Base-by-base conservation (phyloP, 2,329 filamentous ascomycete species). In the Cladophialophora immunda region DNA sequence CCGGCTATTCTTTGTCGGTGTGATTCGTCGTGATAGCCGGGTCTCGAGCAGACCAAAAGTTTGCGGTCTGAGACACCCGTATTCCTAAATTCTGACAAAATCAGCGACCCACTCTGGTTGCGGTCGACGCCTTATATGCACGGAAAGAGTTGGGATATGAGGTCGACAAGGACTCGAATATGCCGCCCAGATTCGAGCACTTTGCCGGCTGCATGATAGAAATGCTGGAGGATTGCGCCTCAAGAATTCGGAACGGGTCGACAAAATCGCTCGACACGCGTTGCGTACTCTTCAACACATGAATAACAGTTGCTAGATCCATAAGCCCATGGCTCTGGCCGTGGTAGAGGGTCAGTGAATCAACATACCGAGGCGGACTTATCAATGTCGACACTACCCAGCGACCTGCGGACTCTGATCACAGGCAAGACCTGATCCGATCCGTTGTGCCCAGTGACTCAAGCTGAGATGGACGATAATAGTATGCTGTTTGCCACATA, bases 61-160 rank as follows among this genome's bases (percentile, higher is more conserved):
- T n/a, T n/a, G n/a, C n/a, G n/a, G n/a, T n/a, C n/a, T n/a, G n/a
- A 25, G 45, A 50, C 19, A 41, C 4, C 8, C 45, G 8, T 6
- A 9, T 25, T 25, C 22, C 45, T 27, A 50, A 50, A 25, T 27
- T 50, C 45, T 50, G 45, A 50, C 45, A 50, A 50, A 50, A 50
- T 27, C 3, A n/a, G 19, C 5, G 45, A 27, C 22, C 9, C 19
- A 25, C 45, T 25, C 9, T 25, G 25, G 22, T 25, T 3, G 17
- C 8, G 7, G 9, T 25, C 9, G 8, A n/a, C 1, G 38, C 17
- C 38, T 8, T n/a, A 19, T 2, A 11, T 11, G 15, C 17, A 19
- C 6, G 38, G n/a, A n/a, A 41, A 41, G 38, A 41, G 4, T 41
- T 41, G 38, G 17, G 4, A 2, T 34, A 11, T 34, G 9, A 11